These are phyloP conservation scores for Tephrocybe rancida DNA, from an alignment of 768 basidiomycete species.

Conservation along the genomic window DNA sequence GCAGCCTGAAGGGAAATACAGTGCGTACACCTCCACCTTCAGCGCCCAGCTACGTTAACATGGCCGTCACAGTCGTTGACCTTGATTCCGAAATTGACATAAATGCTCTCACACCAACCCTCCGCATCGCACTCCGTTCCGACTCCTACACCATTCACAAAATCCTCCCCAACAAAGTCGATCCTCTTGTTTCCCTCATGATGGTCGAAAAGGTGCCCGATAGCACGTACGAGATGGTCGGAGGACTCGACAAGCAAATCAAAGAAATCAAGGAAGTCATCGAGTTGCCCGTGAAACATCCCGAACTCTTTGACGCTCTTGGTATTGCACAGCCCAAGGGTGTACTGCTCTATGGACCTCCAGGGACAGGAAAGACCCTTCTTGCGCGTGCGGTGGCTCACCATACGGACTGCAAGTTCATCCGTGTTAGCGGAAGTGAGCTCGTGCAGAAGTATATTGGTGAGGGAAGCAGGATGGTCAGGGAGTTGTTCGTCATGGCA, in stretches of 20 bases:
- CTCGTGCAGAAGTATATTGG: constrained; percentile 98
- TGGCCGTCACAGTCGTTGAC: constrained; percentile 77
- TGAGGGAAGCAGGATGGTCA: constrained; percentile 94
- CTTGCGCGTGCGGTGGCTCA: constrained; percentile 95
- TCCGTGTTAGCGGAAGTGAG: constrained; percentile 92
- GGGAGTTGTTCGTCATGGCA: constrained; percentile 98
- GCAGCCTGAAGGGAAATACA: constrained; percentile 99
- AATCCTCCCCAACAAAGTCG: constrained; percentile 96
- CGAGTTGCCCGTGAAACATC: constrained; percentile 96
- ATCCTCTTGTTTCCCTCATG: constrained; percentile 98
- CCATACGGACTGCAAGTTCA: constrained; percentile 98
- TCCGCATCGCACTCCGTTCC: constrained; percentile 94
- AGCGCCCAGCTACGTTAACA: background rate
- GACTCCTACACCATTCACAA: constrained; percentile 97
- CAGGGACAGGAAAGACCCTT: constrained; percentile 95
- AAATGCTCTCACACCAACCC: constrained; percentile 74
- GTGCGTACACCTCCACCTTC: constrained; percentile 49
- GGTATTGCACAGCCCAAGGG: constrained; percentile 98
- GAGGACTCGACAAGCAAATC: constrained; percentile 92
- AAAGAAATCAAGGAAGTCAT: constrained; percentile 98
- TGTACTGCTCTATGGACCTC: constrained; percentile 93
- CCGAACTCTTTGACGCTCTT: constrained; percentile 93
- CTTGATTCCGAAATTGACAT: constrained; percentile 88
- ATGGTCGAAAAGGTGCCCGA: constrained; percentile 99
- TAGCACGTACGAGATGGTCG: constrained; percentile 99